Evolutionary conservation across 2,329 filamentous ascomycete species (phyloP), one percentile per base, ranked within the genome.

Genomic region (Dendrostoma leiphaemia): DNA sequence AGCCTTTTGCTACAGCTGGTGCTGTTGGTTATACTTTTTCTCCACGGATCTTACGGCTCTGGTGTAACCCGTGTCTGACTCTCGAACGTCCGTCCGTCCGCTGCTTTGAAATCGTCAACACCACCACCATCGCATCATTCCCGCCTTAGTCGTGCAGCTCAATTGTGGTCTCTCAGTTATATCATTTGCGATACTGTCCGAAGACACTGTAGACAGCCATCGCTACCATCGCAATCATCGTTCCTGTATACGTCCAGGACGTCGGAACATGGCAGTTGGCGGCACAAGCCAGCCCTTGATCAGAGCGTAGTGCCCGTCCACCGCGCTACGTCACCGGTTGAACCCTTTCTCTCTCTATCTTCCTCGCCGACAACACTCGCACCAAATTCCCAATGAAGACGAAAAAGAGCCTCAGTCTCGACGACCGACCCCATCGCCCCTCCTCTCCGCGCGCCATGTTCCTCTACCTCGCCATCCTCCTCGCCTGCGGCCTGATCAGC

Each of bases 401-500:
- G 50, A 52, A 23, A 49, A 47, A 47, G 28, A 51, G 53, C 37
- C 37, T 34, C 44, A 50, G 57, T 38, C 37, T 43, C 44, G 48
- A 61, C 41, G n/a, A 13, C 24, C 17, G 19, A 2, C 44, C 49
- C 51, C 29, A 60, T 61, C 50, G 56, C 48, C 19, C 26, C 15
- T 19, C n/a, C 15, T 28, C 38, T 13, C 28, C 38, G 29, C 38
- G 40, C 19, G 24, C 48, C 19, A 73, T 74, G 68, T 63, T 78
- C 37, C 51, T 78, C 26, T 54, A 75, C 50, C 47, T 74, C 35
- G 61, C 59, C 19, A 50, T 71, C 51, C 61, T 75, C 47, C 46
- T 77, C 17, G 57, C 70, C 13, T 72, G 71, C 31, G 67, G 68
- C 54, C 67, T 73, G 41, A 61, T 76, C 57, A 62, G 73, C 55